Evolutionary conservation across 2,329 filamentous ascomycete species (phyloP), one percentile per base, ranked within the genome.

Genomic region (Grosmannia serpens): DNA sequence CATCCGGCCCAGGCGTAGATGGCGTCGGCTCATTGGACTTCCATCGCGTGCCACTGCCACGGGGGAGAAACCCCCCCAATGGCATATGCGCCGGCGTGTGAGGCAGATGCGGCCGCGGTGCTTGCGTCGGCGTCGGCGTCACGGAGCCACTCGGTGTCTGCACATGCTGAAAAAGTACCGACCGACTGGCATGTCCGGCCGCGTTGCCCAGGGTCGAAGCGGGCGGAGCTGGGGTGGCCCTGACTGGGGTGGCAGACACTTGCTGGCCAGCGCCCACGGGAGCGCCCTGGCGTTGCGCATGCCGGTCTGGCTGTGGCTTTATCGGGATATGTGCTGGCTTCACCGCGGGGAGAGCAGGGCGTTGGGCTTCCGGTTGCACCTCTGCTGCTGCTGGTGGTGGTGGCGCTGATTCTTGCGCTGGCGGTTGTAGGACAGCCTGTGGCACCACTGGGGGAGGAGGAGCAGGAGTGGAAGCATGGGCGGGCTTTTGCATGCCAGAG

Each of bases 41-140:
- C 83, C 83, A 86, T 65, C 78, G 80, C 0, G 83, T 86, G 51
- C 80, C 81, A 59, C 66, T 71, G 11, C 69, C 70, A 4, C 61
- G 61, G 24, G 64, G 63, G 13, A 64, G 46, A 15, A 64, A 62
- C 1, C 53, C 27, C 1, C 15, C 29, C 11, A 41, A 47, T 8
- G 38, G 24, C 2, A 27, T 22, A 8, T 61, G 61, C 2, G 54
- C 22, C 2, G 61, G 61, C 10, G 61, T 63, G 13, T 61, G 62
- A 0, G 61, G 62, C 2, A 58, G 41, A 4, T 26, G 11, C 3
- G 59, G 59, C 1, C 59, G 59, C 1, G 60, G 57, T 3, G 63
- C 61, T 26, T 60, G 62, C 1, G 55, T 27, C 2, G 63, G 59
- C 0, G 62, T 62, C 1, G 62, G 53, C n/a, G 61, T 20, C 29